Evolutionary conservation across 805 yeast species (phyloP), one percentile per base, ranked within the genome.

Genomic region (Kodamaea jinghongensis): DNA sequence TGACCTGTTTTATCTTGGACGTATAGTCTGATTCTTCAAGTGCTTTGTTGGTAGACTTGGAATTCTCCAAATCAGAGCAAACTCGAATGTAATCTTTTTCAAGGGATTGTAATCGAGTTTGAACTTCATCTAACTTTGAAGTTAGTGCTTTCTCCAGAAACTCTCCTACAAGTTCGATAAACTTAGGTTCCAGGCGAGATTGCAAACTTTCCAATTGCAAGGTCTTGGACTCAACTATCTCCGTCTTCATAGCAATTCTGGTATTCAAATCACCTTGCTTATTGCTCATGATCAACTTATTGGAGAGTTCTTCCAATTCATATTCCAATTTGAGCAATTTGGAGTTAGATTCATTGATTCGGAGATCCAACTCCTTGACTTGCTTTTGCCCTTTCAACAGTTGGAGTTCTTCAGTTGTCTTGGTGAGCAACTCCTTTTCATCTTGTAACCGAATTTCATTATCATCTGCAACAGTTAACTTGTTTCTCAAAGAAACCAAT

Each of bases 201-300:
- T 60, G 34, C 4, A 71, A 44, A 11, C 63, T 58, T 0, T 52
- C 39, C 5, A 67, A 36, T 1, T 64, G 61, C 4, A 47, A 47
- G 10, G 51, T 48, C 33, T 64, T 69, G 28, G 61, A 52, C 1
- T 42, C 51, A 2, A 56, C 48, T 8, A 75, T 69, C 23, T 75
- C 79, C 14, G 55, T 52, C 23, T 75, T 47, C 12, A 80, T 51
- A 0, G 71, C 65, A 3, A 79, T 51, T 45, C 75, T 78, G 0
- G 87, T 83, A 44, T 75, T 65, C 2, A 71, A 50, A 35, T 81
- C 89, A 1, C 84, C 67, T 51, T 78, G 83, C 49, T 73, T 71
- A 48, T 76, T 81, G 3, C 76, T 70, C 11, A 64, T 60, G 4
- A 75, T 53, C 10, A 86, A 65, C 14, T 76, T 71, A 12, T 68